Evolutionary conservation across 2,329 filamentous ascomycete species (phyloP).

Genomic region (Raffaelea arxii): DNA sequence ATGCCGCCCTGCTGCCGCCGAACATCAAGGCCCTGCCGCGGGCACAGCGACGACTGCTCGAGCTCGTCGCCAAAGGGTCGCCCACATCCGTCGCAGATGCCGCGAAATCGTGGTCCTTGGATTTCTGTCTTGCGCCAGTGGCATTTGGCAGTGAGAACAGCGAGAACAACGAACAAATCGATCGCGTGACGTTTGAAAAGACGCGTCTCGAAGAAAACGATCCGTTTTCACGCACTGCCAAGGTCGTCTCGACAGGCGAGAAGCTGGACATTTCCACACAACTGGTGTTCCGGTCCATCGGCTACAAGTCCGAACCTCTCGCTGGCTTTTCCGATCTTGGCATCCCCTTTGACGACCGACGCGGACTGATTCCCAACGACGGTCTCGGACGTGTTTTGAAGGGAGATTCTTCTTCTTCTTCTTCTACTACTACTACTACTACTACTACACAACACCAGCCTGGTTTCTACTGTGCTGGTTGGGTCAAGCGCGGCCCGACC

Average conservation of each 20-base stretch:
- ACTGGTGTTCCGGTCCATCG: conserved; percentile 85
- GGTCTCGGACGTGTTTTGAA: conserved; percentile 59
- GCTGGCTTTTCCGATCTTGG: conserved; percentile 63
- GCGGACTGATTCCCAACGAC: conserved; percentile 77
- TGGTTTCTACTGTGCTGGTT: conserved; percentile 86
- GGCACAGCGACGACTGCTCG: conserved; percentile 65
- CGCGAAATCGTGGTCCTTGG: conserved; percentile 68
- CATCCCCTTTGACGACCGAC: conserved; percentile 65
- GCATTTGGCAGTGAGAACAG: conserved; percentile 41
- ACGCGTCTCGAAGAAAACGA: conserved; percentile 47
- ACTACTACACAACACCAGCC: no score
- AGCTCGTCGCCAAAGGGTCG: conserved; percentile 72
- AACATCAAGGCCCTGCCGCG: conserved; percentile 63
- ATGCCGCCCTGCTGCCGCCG: conserved; percentile 55
- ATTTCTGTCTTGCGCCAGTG: conserved; percentile 73
- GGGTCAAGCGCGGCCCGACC: conserved; percentile 91
- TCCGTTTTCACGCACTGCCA: conserved; percentile 41
- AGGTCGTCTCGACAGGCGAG: conserved; percentile 38
- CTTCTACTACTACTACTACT: no score
- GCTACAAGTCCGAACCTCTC: conserved; percentile 76
- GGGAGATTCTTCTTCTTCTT: no score
- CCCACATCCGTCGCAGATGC: conserved; percentile 35
- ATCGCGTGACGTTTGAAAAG: conserved; percentile 59
- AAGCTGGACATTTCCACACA: conserved; percentile 49
- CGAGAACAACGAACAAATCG: no score